Conservation (phyloP, 306 rosid species). For the Calophaca sinica region DNA sequence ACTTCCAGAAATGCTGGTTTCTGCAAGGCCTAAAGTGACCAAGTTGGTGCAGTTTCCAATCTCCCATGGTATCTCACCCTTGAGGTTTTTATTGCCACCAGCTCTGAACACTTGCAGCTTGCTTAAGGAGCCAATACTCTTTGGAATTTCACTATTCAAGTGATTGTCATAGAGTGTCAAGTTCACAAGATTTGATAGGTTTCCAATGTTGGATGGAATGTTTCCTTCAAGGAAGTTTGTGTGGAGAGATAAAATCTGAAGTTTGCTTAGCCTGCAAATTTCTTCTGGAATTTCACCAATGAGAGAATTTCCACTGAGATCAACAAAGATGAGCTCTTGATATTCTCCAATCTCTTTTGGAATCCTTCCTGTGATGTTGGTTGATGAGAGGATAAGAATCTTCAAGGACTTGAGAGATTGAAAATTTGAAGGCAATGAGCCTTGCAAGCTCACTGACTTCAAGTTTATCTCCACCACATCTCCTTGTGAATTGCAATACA, state of each 20-base stretch:
- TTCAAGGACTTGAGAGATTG: slow-evolving; percentile 68
- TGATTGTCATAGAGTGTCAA: slow-evolving; percentile 77
- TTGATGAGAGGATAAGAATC: slow-evolving; percentile 61
- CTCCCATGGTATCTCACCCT: slow-evolving; percentile 84
- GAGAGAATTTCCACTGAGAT: slow-evolving; percentile 72
- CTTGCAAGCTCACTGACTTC: slow-evolving; percentile 68
- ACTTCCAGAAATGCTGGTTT: slow-evolving; percentile 82
- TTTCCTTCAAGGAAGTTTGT: slow-evolving; percentile 75
- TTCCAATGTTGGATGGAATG: slow-evolving; percentile 74
- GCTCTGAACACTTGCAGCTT: slow-evolving; percentile 75
- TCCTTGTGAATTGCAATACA: slow-evolving; percentile 71
- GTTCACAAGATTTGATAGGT: slow-evolving; percentile 67
- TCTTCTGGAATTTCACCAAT: slow-evolving; percentile 79
- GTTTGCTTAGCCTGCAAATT: slow-evolving; percentile 69
- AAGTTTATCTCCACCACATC: slow-evolving; percentile 66
- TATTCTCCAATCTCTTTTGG: slow-evolving; percentile 78
- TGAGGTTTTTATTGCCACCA: slow-evolving; percentile 82
- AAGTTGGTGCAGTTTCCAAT: slow-evolving; percentile 89
- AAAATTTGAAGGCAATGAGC: slow-evolving; percentile 82
- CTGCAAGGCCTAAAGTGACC: slow-evolving; percentile 86
- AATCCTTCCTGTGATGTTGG: slow-evolving; percentile 72
- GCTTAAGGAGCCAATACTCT: slow-evolving; percentile 68
- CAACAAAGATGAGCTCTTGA: slow-evolving; percentile 62
- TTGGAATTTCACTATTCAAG: slow-evolving; percentile 78
- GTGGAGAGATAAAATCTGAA: slow-evolving; percentile 60